Percentiles rank a stretch among this genome's conserved stretches.
Evolutionary conservation across 2,329 filamentous ascomycete genomes (phyloP).

Genomic region (Penicillium frequentans): DNA sequence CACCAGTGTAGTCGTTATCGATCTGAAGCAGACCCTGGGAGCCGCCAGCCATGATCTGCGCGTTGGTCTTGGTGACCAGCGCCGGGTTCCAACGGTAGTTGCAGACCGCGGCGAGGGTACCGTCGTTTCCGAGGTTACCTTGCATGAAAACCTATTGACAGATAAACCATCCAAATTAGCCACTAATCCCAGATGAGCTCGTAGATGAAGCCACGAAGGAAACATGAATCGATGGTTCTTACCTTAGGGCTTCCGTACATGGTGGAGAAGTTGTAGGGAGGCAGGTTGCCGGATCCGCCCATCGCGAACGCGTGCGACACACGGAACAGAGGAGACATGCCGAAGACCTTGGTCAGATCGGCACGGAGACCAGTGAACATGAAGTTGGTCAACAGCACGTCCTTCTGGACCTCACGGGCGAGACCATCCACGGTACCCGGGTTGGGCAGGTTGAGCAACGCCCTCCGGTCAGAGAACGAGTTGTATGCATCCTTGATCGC

Average conservation of each 20-base stretch:
- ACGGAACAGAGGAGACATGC: conserved; percentile 90
- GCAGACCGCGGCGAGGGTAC: conserved; percentile 80
- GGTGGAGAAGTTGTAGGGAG: conserved; percentile 92
- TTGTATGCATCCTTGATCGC: conserved; percentile 74
- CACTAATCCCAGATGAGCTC: neutral
- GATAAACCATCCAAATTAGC: neutral
- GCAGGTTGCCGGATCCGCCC: conserved; percentile 77
- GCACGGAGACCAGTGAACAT: conserved; percentile 96
- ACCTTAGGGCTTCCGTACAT: conserved; percentile 94
- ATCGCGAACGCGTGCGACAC: conserved; percentile 96
- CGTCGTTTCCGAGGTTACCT: conserved; percentile 92
- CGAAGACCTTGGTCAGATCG: conserved; percentile 95
- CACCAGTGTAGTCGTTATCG: conserved; percentile 92
- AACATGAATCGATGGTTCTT: conserved; percentile 29
- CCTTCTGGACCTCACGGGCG: conserved; percentile 88
- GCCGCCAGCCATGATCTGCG: conserved; percentile 76
- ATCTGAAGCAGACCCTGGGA: conserved; percentile 86
- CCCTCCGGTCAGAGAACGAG: conserved; percentile 81
- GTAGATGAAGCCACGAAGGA: neutral
- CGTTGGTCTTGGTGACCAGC: conserved; percentile 81
- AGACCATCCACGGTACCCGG: conserved; percentile 90
- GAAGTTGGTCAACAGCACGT: conserved; percentile 93
- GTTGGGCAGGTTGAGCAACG: conserved; percentile 83
- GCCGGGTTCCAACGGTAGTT: conserved; percentile 86
- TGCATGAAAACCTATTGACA: conserved; percentile 79